phyloP scores from a whole-genome alignment of 164 flowering plant genomes.

The Vitis rotundifolia region DNA sequence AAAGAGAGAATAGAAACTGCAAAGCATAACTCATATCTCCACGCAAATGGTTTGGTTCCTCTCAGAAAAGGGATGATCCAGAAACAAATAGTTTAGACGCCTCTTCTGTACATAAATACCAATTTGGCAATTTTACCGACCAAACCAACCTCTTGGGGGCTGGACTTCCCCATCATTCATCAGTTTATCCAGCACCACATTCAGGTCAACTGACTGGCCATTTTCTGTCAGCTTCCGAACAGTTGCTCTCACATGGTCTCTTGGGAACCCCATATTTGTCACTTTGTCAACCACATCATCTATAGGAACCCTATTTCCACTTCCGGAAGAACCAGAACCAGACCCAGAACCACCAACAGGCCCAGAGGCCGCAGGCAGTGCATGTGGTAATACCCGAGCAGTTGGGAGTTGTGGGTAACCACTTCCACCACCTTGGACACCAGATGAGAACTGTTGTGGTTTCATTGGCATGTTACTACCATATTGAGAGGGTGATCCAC shows the following conservation, averaged over 20 bases:
- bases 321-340: conserved; percentile 42
- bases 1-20: not conserved
- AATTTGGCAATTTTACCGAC: conserved; percentile 34
- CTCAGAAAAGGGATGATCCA: not conserved
- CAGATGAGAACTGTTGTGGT: conserved; percentile 41
- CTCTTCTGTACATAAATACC: conserved; percentile 21
- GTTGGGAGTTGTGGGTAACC: conserved; percentile 84
- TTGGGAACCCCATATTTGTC: conserved; percentile 84
- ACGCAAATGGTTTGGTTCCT: not conserved
- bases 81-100: conserved; percentile 6
- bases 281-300: conserved; percentile 93
- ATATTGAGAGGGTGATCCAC: conserved; percentile 57
- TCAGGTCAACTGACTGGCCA: conserved; percentile 92
- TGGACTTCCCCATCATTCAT: conserved; percentile 79
- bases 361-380: conserved; percentile 69
- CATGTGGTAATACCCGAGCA: conserved; percentile 77
- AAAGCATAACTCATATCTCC: conserved; percentile 1
- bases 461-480: conserved; percentile 46
- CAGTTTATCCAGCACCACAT: conserved; percentile 86
- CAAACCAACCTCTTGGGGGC: conserved; percentile 77
- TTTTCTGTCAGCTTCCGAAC: conserved; percentile 82
- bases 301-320: conserved; percentile 81
- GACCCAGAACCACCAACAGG: conserved; percentile 56
- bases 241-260: conserved; percentile 83
- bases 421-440: conserved; percentile 53